Evolutionary conservation across 2,329 filamentous ascomycete species (phyloP), one percentile per base, ranked within the genome.

Genomic region (Graphilbum fragrans): DNA sequence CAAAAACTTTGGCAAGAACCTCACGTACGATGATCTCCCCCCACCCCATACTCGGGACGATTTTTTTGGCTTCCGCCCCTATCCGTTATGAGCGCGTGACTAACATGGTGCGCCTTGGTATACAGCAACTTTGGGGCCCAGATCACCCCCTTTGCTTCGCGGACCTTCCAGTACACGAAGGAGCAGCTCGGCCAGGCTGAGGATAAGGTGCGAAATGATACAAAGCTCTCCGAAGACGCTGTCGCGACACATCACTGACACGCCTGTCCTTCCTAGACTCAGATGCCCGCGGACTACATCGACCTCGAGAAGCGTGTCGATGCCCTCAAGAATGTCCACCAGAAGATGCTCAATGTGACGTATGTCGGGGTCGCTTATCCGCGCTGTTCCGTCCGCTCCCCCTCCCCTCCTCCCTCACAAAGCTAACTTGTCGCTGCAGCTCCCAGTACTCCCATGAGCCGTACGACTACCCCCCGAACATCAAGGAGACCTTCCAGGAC

Each of bases 291-390:
- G 52, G 92, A 96, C 65, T 98, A 98, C 65, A 85, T 95, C 59
- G 88, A 96, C 64, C 82, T 98, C 47, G 92, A 98, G 77, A 95
- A 95, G 76, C 82, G 90, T 51, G 87, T 96, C 56, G 92, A 98
- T 77, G 92, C 92, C 45, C 71, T 98, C 59, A 96, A 94, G 72
- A 80, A 84, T 58, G 92, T 94, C 45, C 92, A 98, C 65, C 86
- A 94, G 68, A 94, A 94, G 71, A 85, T 98, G 72, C 79, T 98
- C 49, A 79, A 86, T 52, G 92, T 96, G 59, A 98, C 92, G 85
- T 94, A 83, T 76, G 21, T 27, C 14, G 18, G 21, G 34, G 27
- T 31, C 5, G 19, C 29, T 20, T 21, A 19, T 44, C 51, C 14
- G 45, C 7, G 7, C 6, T 3, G 3, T 4, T 20, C 20, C 16